These are phyloP conservation scores for Saprolegnia diclina DNA, from an alignment of 352 stramenopile genomes.

Conservation along the genomic window DNA sequence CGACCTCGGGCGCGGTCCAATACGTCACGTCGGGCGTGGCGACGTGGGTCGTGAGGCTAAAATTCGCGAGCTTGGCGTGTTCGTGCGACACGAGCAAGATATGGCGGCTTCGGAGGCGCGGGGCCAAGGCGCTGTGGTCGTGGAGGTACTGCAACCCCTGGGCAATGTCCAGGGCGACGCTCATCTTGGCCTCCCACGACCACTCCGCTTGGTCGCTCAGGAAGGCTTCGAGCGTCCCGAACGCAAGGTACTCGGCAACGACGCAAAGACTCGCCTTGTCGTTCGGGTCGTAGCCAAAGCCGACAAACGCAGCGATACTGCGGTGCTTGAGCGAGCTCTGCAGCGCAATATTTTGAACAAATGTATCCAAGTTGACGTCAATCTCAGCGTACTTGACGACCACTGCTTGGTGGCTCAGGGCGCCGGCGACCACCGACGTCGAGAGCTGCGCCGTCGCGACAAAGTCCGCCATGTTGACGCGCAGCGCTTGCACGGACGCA, in stretches of 20 bases:
- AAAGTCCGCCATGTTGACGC: no score
- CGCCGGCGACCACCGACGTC: no score
- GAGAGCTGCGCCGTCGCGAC: no score
- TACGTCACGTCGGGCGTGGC: conserved; percentile 1
- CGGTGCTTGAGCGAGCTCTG: conserved; percentile 65
- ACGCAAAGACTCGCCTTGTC: conserved; percentile 53
- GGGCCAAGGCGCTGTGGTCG: conserved; percentile 20
- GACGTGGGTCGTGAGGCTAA: background rate
- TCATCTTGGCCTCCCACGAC: conserved; percentile 7
- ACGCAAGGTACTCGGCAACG: conserved; percentile 71
- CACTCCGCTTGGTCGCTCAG: background rate
- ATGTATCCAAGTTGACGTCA: conserved; percentile 44
- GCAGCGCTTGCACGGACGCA: no score
- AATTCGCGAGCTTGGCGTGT: conserved; percentile 13
- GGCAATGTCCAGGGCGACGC: conserved; percentile 25
- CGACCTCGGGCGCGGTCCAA: conserved; percentile 34
- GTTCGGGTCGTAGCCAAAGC: conserved; percentile 61
- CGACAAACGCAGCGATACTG: conserved; percentile 71
- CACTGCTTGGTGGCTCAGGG: background rate
- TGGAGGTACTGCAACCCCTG: conserved; percentile 56
- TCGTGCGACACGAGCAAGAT: conserved; percentile 20
- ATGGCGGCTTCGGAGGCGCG: conserved; percentile 12
- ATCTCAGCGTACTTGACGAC: background rate
- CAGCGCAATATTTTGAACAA: conserved; percentile 72
- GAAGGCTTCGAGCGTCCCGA: conserved; percentile 48